Base-by-base conservation (phyloP, 2,329 filamentous ascomycete species). In the Fusarium coicis region DNA sequence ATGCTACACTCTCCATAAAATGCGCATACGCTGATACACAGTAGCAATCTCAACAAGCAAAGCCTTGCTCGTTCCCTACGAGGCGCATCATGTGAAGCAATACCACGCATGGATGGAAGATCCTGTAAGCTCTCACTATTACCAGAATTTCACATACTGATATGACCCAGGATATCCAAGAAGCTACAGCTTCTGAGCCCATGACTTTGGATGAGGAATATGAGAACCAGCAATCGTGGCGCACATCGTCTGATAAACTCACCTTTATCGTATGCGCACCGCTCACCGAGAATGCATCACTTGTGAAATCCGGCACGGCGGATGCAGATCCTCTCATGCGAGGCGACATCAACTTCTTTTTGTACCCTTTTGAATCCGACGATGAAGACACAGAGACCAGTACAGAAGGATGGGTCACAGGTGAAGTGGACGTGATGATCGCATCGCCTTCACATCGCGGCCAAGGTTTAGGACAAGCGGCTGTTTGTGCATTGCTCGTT, bases 101-200 rank as follows among this genome's bases (percentile, higher is more conserved):
- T 98, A 98, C 80, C 94, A 97, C 80, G 84, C 87, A 78, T 98
- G 96, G 96, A 98, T 98, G 95, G 88, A 95, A 85, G 92, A 96
- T 77, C 87, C 92, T 57, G 92, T 89, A 80, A 44, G 74, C 75
- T 81, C 67, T 53, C 46, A 7, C 36, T 6, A 23, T 12, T 16
- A 32, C 16, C 18, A 28, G n/a, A 30, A 10, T 28, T 15, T 19
- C 11, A n/a, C 11, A 47, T 16, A 8, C 63, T 68, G 14, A 74
- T 14, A n/a, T 1, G 1, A 2, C 5, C 21, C 40, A 93, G 91
- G 88, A 90, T 52, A 93, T 98, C 43, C 95, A 93, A 84, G 86
- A 91, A 82, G 92, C 93, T 60, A 98, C 96, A 0, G 95, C 96
- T 2, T 98, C 95, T 0, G 95, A 98, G 71, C 93, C 92, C 0